Base-by-base conservation (phyloP, 1,284 basidiomycete species). In the Tilletiopsis washingtonensis region DNA sequence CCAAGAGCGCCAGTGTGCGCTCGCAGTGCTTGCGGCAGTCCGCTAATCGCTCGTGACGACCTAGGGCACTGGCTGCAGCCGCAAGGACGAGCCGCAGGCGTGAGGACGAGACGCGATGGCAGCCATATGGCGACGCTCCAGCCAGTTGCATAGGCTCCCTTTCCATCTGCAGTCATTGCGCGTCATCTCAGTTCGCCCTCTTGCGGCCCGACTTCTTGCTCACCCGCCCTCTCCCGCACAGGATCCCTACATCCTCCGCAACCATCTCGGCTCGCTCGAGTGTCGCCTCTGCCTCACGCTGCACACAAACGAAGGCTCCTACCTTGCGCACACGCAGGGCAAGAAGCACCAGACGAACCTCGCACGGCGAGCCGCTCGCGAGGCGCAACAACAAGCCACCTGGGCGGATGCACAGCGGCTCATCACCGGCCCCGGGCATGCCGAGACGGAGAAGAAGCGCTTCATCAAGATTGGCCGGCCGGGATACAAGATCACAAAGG, bases 301-400 rank as follows among this genome's bases (percentile, higher is more conserved):
- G 5, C 94, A 99, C 77, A 96, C 94, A 21, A 98, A 98, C 73
- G 94, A 99, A 77, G 94, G 94, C 23, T 96, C 91, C 19, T 99
- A 99, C 75, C 85, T 99, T 42, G 93, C 94, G 0, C 94, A 99
- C 67, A 99, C 94, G 0, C 94, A 98, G 77, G 94, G 94, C 25
- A 98, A 98, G 78, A 99, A 98, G 75, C 94, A 98, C 72, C 94
- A 98, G 75, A 96, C 93, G 1, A 98, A 98, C 73, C 82, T 99
- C 29, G 94, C 93, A 3, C 82, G 94, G 40, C 84, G 94, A 62
- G 94, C 94, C 0, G 93, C 93, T 11, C 82, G 85, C 50, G 94
- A 98, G 78, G 86, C 89, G 46, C 93, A 96, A 73, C 91, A 97
- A 23, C 56, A 19, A 49, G 59, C 49, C 64, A 83, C 77, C 54